Evolutionary conservation across 2,329 filamentous ascomycete genomes (phyloP).

Genomic region (Ophiocordyceps camponoti-floridani): DNA sequence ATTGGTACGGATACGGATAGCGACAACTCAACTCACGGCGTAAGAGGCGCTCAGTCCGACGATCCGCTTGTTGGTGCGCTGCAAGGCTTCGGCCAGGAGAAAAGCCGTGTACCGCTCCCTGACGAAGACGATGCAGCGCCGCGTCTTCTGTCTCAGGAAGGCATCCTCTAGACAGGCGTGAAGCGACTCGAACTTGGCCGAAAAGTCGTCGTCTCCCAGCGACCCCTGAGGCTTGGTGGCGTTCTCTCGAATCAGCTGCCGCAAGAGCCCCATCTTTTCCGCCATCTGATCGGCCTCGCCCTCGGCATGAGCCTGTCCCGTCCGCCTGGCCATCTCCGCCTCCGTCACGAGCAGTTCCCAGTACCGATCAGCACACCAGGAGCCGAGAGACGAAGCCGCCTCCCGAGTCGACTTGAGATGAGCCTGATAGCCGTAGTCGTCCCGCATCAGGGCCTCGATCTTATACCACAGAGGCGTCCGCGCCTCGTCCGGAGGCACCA

Average conservation of each 20-base stretch:
- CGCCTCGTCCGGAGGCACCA: conserved; percentile 25
- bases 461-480: conserved; percentile 46
- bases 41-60: conserved; percentile 40
- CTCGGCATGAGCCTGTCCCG: conserved; percentile 21
- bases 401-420: conserved; percentile 41
- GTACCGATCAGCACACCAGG: conserved; percentile 70
- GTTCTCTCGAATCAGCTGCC: conserved; percentile 33
- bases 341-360: conserved; percentile 57
- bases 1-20: too few relatives aligned
- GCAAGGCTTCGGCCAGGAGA: conserved; percentile 52
- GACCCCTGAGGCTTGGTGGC: neutral
- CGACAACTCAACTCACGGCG: conserved; percentile 32
- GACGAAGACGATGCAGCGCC: conserved; percentile 74
- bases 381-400: conserved; percentile 50
- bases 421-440: conserved; percentile 28
- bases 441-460: conserved; percentile 27
- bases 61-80: conserved; percentile 32
- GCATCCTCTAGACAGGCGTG: conserved; percentile 39
- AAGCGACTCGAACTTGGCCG: conserved; percentile 54
- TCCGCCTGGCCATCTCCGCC: conserved; percentile 40
- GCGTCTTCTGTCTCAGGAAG: conserved; percentile 38
- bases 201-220: conserved; percentile 27
- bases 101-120: conserved; percentile 60
- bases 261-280: conserved; percentile 38
- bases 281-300: conserved; percentile 27